Percentiles rank a stretch among this genome's conserved stretches.
Evolutionary conservation across 371 early-diverging fungal genomes (phyloP).

Genomic region (Phascolomyces articulosus): DNA sequence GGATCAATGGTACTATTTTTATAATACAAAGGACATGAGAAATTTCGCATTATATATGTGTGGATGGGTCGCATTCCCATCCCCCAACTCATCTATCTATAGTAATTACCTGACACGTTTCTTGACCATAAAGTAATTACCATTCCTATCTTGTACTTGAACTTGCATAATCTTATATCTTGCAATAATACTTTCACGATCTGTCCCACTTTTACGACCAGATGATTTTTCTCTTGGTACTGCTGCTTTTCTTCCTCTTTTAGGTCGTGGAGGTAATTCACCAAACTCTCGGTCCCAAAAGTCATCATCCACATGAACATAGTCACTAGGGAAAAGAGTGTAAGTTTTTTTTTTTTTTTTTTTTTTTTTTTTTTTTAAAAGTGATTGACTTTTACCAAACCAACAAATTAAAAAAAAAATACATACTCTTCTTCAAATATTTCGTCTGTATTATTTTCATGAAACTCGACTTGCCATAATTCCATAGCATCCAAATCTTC

Average conservation of each 20-base stretch:
- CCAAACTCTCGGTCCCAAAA: slow-evolving; percentile 86
- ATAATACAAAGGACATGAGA: neutral
- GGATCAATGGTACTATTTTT: slow-evolving; percentile 70
- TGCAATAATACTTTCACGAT: slow-evolving; percentile 72
- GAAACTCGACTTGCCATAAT: slow-evolving; percentile 75
- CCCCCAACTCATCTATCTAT: neutral
- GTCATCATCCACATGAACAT: slow-evolving; percentile 80
- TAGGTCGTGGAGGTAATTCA: slow-evolving; percentile 25
- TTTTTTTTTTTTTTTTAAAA: too few relatives aligned
- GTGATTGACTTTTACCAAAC: too few relatives aligned
- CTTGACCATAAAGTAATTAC: slow-evolving; percentile 80
- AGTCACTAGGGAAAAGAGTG: slow-evolving; percentile 75
- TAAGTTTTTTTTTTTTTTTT: too few relatives aligned
- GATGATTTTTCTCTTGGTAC: slow-evolving; percentile 21
- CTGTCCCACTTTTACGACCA: slow-evolving; percentile 38
- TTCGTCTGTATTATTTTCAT: slow-evolving; percentile 68
- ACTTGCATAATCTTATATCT: slow-evolving; percentile 86
- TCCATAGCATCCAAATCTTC: slow-evolving; percentile 78
- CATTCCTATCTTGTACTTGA: slow-evolving; percentile 80
- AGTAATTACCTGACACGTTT: slow-evolving; percentile 69
- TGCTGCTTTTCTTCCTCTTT: slow-evolving; percentile 30
- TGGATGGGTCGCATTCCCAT: neutral
- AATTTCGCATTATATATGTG: too few relatives aligned
- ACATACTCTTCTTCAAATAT: slow-evolving; percentile 82
- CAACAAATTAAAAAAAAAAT: too few relatives aligned